A percentile compares a stretch with the other conserved stretches of the same genome.
These are phyloP conservation scores for Cantharellus anzutake DNA, from an alignment of 768 basidiomycete genomes.

Conservation along the genomic window DNA sequence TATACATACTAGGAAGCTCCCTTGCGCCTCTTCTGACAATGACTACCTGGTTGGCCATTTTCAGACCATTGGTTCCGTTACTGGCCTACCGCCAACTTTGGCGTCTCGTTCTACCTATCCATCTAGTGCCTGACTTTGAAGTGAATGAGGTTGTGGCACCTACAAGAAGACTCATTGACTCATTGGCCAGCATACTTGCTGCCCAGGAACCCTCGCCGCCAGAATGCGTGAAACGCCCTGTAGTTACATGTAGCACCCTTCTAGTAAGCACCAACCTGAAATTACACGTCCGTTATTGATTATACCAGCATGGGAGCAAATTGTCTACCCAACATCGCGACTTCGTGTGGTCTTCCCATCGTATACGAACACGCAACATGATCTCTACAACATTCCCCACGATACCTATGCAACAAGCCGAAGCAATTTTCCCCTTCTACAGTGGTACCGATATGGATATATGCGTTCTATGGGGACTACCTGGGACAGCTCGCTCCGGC, in stretches of 20 bases:
- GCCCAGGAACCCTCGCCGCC: too few species aligned
- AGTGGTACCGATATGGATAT: conserved; percentile 55
- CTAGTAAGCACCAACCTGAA: too few species aligned
- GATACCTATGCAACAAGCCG: conserved; percentile 33
- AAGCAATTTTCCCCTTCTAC: conserved; percentile 61
- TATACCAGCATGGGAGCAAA: background rate
- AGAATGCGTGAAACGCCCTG: too few species aligned
- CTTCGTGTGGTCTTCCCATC: conserved; percentile 16
- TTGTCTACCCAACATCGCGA: conserved; percentile 9
- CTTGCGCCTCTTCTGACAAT: conserved; percentile 4
- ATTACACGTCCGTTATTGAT: too few species aligned
- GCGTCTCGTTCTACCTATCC: background rate
- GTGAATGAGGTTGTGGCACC: too few species aligned
- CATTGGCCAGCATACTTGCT: too few species aligned
- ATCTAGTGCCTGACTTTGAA: too few species aligned
- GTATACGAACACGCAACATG: conserved; percentile 21
- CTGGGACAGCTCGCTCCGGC: conserved; percentile 39
- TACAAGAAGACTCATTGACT: too few species aligned
- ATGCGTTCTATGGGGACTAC: conserved; percentile 57
- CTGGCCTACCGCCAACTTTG: conserved; percentile 1
- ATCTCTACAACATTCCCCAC: conserved; percentile 20
- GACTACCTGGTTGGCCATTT: conserved; percentile 15
- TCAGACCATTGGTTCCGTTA: conserved; percentile 31
- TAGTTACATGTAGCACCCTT: too few species aligned
- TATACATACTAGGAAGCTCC: conserved; percentile 5